These are phyloP conservation scores for Xylariaceae sp. DNA, from an alignment of 2,329 filamentous ascomycete genomes.

Conservation along the genomic window DNA sequence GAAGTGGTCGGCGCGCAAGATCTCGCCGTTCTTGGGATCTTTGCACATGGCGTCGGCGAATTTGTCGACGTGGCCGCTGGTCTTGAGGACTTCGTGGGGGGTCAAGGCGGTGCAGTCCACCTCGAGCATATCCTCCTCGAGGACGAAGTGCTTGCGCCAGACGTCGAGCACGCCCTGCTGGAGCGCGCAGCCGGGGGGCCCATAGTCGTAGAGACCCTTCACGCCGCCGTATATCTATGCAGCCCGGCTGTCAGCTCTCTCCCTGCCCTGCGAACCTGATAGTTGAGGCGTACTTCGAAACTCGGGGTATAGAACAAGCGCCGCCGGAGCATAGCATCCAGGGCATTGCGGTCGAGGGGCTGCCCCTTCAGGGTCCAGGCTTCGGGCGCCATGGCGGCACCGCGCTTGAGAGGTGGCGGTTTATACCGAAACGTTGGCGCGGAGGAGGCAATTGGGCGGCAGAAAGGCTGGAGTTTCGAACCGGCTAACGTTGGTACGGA, in stretches of 20 bases:
- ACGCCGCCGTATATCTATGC: slow-evolving; percentile 73
- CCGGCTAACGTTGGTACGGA: background rate
- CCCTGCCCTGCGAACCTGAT: background rate
- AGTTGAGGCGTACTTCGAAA: slow-evolving; percentile 52
- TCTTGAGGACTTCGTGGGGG: slow-evolving; percentile 89
- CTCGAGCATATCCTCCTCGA: slow-evolving; percentile 92
- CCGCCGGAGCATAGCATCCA: slow-evolving; percentile 81
- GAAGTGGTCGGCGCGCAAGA: slow-evolving; percentile 90
- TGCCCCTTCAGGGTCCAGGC: slow-evolving; percentile 80
- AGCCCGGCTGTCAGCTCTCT: background rate
- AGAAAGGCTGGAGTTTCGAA: background rate
- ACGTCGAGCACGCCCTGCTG: slow-evolving; percentile 81
- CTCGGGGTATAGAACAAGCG: slow-evolving; percentile 92
- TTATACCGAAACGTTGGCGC: background rate
- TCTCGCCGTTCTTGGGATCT: slow-evolving; percentile 95
- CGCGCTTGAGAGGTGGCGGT: slow-evolving; percentile 7
- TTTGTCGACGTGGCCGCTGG: slow-evolving; percentile 92
- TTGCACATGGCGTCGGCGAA: slow-evolving; percentile 99
- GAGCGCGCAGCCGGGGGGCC: slow-evolving; percentile 77
- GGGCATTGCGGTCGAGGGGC: slow-evolving; percentile 71
- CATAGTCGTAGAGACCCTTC: slow-evolving; percentile 86
- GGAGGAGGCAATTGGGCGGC: background rate
- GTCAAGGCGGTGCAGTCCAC: slow-evolving; percentile 92
- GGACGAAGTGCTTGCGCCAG: slow-evolving; percentile 90
- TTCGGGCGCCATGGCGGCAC: slow-evolving; percentile 37